A percentile compares a stretch with the other conserved stretches of the same genome.
These are phyloP conservation scores for Phaeodactylum tricornutum DNA, from an alignment of 108 stramenopile genomes.

Conservation along the genomic window DNA sequence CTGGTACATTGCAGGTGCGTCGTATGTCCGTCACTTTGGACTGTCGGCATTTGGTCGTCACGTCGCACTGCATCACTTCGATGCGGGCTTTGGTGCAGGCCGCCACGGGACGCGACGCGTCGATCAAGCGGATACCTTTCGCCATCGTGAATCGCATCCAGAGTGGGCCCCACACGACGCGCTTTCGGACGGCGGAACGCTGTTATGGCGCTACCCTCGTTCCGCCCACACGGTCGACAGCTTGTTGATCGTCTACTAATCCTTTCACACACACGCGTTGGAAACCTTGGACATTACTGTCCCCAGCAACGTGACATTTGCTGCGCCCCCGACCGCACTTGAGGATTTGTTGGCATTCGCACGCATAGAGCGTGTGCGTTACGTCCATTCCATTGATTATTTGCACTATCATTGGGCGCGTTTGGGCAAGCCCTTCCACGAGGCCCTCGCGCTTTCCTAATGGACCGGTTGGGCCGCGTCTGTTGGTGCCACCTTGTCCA, in stretches of 20 bases:
- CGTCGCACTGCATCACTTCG: slow-evolving; percentile 34
- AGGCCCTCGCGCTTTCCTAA: no score
- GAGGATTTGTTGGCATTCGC: slow-evolving; percentile 41
- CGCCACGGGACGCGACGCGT: slow-evolving; percentile 2
- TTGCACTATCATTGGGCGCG: slow-evolving; percentile 52
- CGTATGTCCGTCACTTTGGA: slow-evolving; percentile 50
- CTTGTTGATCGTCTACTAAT: slow-evolving; percentile 4
- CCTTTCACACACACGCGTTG: slow-evolving; percentile 4
- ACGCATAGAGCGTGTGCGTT: slow-evolving; percentile 12
- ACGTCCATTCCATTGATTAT: no score
- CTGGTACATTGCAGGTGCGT: slow-evolving; percentile 60
- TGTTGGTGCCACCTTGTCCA: slow-evolving; percentile 4
- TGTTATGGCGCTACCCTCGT: slow-evolving; percentile 5
- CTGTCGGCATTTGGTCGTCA: slow-evolving; percentile 50
- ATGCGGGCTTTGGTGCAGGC: slow-evolving; percentile 30
- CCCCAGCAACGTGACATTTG: slow-evolving; percentile 30
- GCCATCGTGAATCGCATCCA: slow-evolving; percentile 50
- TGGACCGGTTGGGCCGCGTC: slow-evolving; percentile 3
- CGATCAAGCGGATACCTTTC: slow-evolving; percentile 42
- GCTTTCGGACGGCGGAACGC: slow-evolving; percentile 42
- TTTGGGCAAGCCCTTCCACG: slow-evolving; percentile 52
- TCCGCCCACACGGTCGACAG: no score
- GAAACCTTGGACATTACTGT: slow-evolving; percentile 66
- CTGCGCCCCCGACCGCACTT: slow-evolving; percentile 31
- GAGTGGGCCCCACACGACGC: slow-evolving; percentile 50